These are phyloP conservation scores for Linum tenue DNA, from an alignment of 345 rosid genomes.

Conservation along the genomic window DNA sequence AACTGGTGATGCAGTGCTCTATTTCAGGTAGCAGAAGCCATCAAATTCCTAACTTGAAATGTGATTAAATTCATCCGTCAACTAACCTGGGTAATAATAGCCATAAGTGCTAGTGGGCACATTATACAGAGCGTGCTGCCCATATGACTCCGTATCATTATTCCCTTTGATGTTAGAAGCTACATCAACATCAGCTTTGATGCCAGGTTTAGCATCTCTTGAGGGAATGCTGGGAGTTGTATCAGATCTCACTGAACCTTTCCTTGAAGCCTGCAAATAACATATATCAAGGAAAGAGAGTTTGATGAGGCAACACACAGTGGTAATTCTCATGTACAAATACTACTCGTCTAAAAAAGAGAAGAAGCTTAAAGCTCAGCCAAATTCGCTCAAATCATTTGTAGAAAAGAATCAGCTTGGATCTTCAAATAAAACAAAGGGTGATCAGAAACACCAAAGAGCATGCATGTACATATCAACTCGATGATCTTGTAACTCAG, in stretches of 20 bases:
- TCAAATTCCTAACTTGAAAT: background rate
- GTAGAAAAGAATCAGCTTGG: too few relatives aligned
- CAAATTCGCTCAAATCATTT: too few relatives aligned
- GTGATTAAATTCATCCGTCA: background rate
- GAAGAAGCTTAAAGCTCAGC: too few relatives aligned
- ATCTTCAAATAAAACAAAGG: too few relatives aligned
- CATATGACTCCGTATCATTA: slow-evolving; percentile 17
- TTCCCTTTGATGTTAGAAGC: slow-evolving; percentile 16
- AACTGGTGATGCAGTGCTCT: background rate
- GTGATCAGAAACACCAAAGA: too few relatives aligned
- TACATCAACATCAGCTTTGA: background rate
- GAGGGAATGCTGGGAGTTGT: background rate
- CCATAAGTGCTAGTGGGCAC: slow-evolving; percentile 29
- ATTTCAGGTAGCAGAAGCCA: background rate
- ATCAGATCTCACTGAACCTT: background rate
- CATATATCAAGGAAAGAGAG: background rate
- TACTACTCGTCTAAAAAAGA: too few relatives aligned
- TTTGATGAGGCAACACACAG: background rate
- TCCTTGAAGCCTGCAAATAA: background rate
- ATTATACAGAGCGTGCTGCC: slow-evolving; percentile 15
- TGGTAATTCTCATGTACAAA: too few relatives aligned
- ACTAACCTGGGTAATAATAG: slow-evolving; percentile 47
- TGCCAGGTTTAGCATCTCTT: slow-evolving; percentile 8
- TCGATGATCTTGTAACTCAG: too few relatives aligned
- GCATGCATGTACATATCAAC: too few relatives aligned